Base-by-base conservation (phyloP, 2,329 filamentous ascomycete genomes). In the Reticulascus tulasneorum region DNA sequence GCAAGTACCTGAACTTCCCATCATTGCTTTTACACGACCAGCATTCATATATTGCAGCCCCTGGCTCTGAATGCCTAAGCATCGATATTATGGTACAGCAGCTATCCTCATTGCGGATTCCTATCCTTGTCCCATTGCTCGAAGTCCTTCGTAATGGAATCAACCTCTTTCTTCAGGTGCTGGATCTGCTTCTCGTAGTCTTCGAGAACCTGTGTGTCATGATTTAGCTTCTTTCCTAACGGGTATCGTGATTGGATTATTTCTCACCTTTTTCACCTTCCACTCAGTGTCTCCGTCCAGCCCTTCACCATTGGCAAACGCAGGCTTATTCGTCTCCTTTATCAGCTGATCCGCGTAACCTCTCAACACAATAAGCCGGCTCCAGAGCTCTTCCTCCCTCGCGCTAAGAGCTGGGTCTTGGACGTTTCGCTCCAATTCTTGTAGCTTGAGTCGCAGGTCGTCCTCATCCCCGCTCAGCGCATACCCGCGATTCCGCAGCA, bases 331-430 rank as follows among this genome's bases (percentile, higher is more conserved):
- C 39, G 87, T 72, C 65, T 93, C 86, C 49, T 77, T 78, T 53
- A 83, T 82, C 48, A 94, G 61, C 50, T 79, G 75, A 47, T 82
- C 77, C 16, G 84, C 82, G 47, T 87, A 79, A 43, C 85, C 84
- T 46, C 84, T 71, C 30, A 93, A 66, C 23, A 83, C 76, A 31
- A 89, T 82, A 64, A 93, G 76, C 29, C 86, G 71, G 46, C 86
- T 88, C 86, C 86, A 93, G 28, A 93, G 79, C 66, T 93, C 86
- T 60, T 93, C 87, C 54, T 87, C 82, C 47, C 85, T 70, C 4
- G 85, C 86, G 23, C 77, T 76, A 37, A 91, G 71, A 7, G 81
- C 80, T 7, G 87, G 86, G 52, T 93, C 86, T 46, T 81, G 79
- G 19, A 88, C 77, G 33, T 71, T 69, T 52, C 78, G 77, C 56